Percentiles rank a stretch among this genome's conserved stretches.
These are phyloP conservation scores for Lathyrus aphaca DNA, from an alignment of 306 rosid species.

Conservation along the genomic window DNA sequence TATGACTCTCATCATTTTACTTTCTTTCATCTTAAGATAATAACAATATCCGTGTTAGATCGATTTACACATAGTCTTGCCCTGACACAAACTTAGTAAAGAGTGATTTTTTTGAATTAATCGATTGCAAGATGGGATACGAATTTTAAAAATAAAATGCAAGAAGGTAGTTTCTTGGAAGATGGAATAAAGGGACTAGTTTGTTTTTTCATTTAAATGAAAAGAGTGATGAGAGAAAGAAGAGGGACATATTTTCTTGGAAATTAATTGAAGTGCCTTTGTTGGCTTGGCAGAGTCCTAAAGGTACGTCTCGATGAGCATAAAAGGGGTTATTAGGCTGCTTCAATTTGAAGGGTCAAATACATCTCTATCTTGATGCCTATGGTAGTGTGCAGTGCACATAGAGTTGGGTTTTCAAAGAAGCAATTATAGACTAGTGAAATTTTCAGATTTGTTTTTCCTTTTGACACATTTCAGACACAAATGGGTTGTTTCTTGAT, in stretches of 20 bases:
- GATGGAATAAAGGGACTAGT: constrained; percentile 39
- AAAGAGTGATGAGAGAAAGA: constrained; percentile 31
- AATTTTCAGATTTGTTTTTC: not conserved
- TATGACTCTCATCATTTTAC: no score
- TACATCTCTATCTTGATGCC: constrained; percentile 11
- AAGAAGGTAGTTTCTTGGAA: constrained; percentile 32
- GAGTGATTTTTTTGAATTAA: no score
- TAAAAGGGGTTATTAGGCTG: constrained; percentile 29
- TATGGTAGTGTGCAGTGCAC: constrained; percentile 23
- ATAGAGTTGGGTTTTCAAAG: not conserved
- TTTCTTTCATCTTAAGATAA: no score
- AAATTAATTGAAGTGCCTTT: constrained; percentile 42
- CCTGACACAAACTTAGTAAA: no score
- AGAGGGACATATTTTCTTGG: constrained; percentile 34
- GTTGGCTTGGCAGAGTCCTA: constrained; percentile 31
- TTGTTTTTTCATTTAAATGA: constrained; percentile 41
- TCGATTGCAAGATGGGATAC: no score
- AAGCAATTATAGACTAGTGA: not conserved
- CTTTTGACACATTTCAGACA: no score
- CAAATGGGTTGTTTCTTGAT: not conserved
- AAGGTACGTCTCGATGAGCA: constrained; percentile 19
- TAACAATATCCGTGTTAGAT: no score
- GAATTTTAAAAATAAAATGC: no score
- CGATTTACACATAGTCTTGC: no score
- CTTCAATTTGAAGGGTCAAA: constrained; percentile 40